Base-by-base conservation (phyloP, 805 yeast species). In the Metschnikowia continentalis region DNA sequence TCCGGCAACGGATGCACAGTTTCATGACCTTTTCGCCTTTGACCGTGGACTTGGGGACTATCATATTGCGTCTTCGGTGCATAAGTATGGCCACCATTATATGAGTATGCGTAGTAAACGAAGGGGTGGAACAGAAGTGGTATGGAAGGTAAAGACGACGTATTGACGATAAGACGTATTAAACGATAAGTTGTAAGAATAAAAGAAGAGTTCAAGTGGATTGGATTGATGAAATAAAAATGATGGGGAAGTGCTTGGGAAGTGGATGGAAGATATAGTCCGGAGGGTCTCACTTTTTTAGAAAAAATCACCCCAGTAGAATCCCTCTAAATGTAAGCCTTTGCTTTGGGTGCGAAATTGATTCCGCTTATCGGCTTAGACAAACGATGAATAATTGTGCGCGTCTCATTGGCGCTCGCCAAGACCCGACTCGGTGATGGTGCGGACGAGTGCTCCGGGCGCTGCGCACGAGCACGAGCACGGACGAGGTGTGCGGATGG, bases 1-100 rank as follows among this genome's bases (percentile, higher is more conserved):
- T 79, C 35, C 89, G 72, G 63, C 90, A 84, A 32, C 86, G 70
- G 4, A 78, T 72, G 61, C 90, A 84, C 10, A 87, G 78, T 57
- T 82, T 82, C 44, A 63, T 57, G 26, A 62, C 39, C 48, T 53
- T 59, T n/a, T 53, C 59, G 19, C 62, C 64, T 26, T 51, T 49
- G 44, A 13, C 46, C 20, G 42, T 42, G 30, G 55, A 14, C 22
- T 53, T 49, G 40, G 56, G 55, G 46, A 46, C 48, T 43, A 49
- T 38, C 37, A 50, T 50, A 38, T 32, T 49, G 26, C 52, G 53
- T 47, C 56, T 52, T 49, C 55, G 52, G 38, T 54, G 59, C 58
- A 55, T 57, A 10, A 55, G 39, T 39, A 55, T 54, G 23, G 59
- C 49, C 22, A 50, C 61, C 58, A 54, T 57, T 45, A 22, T 32